Evolutionary conservation across 176 grass and related monocot species (phyloP).

Genomic region (Oryza officinalis): DNA sequence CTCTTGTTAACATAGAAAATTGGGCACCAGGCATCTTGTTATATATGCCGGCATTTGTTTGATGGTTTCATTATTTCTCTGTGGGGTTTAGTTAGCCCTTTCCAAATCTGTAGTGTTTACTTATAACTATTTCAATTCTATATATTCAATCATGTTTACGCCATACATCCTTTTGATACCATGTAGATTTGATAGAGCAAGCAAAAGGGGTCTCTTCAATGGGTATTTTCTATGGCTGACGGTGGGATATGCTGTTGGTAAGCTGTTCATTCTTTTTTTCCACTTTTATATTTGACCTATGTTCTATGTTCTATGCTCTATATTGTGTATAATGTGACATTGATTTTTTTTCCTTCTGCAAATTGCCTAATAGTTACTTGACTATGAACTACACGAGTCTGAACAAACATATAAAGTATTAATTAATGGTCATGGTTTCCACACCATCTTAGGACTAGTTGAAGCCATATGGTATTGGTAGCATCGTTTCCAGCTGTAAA

Average conservation of each 20-base stretch:
- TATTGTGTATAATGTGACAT: background rate
- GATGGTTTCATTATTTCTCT: conserved; percentile 3
- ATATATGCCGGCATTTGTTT: background rate
- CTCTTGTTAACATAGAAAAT: conserved; percentile 8
- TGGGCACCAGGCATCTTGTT: background rate
- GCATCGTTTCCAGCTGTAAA: background rate
- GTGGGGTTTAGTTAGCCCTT: background rate
- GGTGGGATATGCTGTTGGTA: conserved; percentile 88
- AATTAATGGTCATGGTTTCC: background rate
- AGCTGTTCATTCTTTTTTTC: conserved; percentile 8
- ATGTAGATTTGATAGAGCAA: conserved; percentile 84
- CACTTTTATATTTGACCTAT: background rate
- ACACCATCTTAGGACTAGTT: background rate
- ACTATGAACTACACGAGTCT: background rate
- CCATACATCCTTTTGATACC: background rate
- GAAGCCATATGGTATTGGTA: background rate
- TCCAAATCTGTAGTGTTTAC: background rate
- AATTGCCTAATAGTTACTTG: background rate
- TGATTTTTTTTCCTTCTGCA: background rate
- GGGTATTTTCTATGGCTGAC: conserved; percentile 94
- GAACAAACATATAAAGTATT: too few relatives aligned
- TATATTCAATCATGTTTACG: background rate
- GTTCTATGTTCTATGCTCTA: background rate
- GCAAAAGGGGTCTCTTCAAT: conserved; percentile 67
- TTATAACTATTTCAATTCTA: background rate